These are phyloP conservation scores for Kalanchoe fedtschenkoi DNA, from an alignment of 164 flowering plant species.

Conservation along the genomic window DNA sequence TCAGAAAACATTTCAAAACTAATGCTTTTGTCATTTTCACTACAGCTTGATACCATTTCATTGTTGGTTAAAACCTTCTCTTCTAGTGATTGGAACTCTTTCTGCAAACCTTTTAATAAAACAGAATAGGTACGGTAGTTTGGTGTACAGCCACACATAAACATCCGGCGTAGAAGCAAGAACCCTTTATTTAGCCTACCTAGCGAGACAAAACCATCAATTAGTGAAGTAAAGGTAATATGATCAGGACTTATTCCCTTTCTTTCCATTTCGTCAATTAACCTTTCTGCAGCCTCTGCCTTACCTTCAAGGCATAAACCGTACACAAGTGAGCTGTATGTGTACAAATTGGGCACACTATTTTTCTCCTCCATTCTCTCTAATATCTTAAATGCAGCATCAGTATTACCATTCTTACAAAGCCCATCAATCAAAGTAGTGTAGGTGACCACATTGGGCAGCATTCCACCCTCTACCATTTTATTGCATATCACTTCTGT, in stretches of 20 bases:
- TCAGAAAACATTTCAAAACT: constrained; percentile 19
- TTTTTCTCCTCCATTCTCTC: constrained; percentile 44
- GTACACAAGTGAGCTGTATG: constrained; percentile 51
- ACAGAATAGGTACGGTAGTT: constrained; percentile 53
- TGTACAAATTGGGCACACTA: constrained; percentile 47
- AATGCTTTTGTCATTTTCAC: constrained; percentile 14
- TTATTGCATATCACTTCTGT: constrained; percentile 25
- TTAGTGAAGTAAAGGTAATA: constrained; percentile 51
- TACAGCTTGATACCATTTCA: constrained; percentile 18
- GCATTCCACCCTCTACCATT: constrained; percentile 43
- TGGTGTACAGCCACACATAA: constrained; percentile 40
- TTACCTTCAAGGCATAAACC: constrained; percentile 70
- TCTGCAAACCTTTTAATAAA: constrained; percentile 61
- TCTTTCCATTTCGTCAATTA: constrained; percentile 44
- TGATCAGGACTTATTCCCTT: constrained; percentile 52
- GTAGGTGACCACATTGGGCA: constrained; percentile 64
- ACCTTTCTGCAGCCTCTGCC: constrained; percentile 43
- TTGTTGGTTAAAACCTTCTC: constrained; percentile 26
- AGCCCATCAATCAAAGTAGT: constrained; percentile 63
- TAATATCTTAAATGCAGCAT: constrained; percentile 43
- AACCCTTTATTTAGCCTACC: constrained; percentile 58
- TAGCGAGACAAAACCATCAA: constrained; percentile 54
- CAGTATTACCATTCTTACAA: constrained; percentile 42
- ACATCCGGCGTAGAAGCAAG: constrained; percentile 39
- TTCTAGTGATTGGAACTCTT: constrained; percentile 21